Percentiles rank a stretch among this genome's conserved stretches.
Evolutionary conservation across 371 early-diverging fungal species (phyloP).

Genomic region (Saksenaea oblongispora): DNA sequence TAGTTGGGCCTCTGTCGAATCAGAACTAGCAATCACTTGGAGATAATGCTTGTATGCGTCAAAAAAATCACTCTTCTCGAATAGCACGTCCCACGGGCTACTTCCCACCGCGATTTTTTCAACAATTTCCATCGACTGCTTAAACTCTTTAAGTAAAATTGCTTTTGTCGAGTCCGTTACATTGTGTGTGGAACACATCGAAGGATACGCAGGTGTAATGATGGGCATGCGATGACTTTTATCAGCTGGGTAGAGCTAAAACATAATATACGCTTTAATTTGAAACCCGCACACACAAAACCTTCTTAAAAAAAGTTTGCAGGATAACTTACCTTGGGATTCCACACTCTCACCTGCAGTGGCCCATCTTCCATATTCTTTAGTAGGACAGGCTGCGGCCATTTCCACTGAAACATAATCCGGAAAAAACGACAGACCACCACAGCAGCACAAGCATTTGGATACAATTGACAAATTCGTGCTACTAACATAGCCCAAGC

Average conservation of each 20-base stretch:
- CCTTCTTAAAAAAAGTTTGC: too few species aligned
- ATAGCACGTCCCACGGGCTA: constrained; percentile 66
- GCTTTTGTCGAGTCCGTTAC: constrained; percentile 90
- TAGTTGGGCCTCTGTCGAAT: constrained; percentile 73
- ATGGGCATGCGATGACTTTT: constrained; percentile 97
- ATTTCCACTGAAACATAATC: constrained; percentile 91
- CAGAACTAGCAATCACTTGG: constrained; percentile 83
- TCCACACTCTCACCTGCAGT: constrained; percentile 96
- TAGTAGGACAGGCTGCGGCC: constrained; percentile 98
- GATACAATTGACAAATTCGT: constrained; percentile 97
- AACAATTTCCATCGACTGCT: constrained; percentile 68
- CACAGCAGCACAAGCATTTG: constrained; percentile 88
- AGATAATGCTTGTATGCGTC: constrained; percentile 89
- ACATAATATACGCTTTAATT: neutral
- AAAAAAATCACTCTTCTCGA: constrained; percentile 93
- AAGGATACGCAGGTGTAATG: constrained; percentile 99
- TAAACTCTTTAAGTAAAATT: constrained; percentile 89
- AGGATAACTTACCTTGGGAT: constrained; percentile 74
- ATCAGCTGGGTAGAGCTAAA: constrained; percentile 83
- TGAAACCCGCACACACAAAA: too few species aligned
- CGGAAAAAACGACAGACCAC: constrained; percentile 93
- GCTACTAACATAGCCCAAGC: constrained; percentile 99
- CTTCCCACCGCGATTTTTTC: constrained; percentile 74
- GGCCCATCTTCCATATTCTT: constrained; percentile 93
- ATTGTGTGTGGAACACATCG: constrained; percentile 99